These are phyloP conservation scores for Urtica urens DNA, from an alignment of 306 rosid genomes.

Conservation along the genomic window DNA sequence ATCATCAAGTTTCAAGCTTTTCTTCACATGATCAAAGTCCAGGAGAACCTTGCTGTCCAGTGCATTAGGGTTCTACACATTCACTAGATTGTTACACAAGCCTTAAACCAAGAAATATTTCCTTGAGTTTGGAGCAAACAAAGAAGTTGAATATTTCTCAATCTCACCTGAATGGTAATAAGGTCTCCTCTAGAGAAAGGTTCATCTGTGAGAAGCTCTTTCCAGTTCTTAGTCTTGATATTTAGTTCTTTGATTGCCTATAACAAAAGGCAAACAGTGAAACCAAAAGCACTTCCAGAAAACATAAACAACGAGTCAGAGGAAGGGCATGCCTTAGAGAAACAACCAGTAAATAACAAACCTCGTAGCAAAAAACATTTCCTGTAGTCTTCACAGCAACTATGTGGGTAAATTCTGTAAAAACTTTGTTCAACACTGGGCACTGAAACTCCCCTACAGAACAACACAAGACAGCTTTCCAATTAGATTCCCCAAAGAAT, in stretches of 20 bases:
- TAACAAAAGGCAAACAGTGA: constrained; percentile 3
- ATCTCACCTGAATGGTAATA: constrained; percentile 78
- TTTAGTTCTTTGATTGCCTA: constrained; percentile 91
- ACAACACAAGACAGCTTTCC: constrained; percentile 5
- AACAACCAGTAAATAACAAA: constrained; percentile 17
- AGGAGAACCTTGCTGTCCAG: constrained; percentile 68
- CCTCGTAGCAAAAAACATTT: constrained; percentile 96
- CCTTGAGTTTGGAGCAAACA: constrained; percentile 6
- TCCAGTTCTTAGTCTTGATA: constrained; percentile 92
- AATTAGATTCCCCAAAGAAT: neutral
- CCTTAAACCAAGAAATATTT: constrained; percentile 3
- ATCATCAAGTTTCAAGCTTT: constrained; percentile 63
- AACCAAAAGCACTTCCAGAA: constrained; percentile 1
- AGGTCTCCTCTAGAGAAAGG: constrained; percentile 74
- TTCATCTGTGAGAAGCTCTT: constrained; percentile 93
- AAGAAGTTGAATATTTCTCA: neutral
- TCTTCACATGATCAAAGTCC: constrained; percentile 90
- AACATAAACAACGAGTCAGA: neutral
- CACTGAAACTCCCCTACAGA: constrained; percentile 80
- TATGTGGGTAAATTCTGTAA: constrained; percentile 90
- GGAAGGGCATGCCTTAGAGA: neutral
- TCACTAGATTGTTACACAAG: constrained; percentile 9
- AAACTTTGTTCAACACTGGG: constrained; percentile 92
- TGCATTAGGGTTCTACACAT: constrained; percentile 86
- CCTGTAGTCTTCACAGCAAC: constrained; percentile 94